phyloP scores from a whole-genome alignment of 2,329 filamentous ascomycete species.

The Botrytis tulipae region DNA sequence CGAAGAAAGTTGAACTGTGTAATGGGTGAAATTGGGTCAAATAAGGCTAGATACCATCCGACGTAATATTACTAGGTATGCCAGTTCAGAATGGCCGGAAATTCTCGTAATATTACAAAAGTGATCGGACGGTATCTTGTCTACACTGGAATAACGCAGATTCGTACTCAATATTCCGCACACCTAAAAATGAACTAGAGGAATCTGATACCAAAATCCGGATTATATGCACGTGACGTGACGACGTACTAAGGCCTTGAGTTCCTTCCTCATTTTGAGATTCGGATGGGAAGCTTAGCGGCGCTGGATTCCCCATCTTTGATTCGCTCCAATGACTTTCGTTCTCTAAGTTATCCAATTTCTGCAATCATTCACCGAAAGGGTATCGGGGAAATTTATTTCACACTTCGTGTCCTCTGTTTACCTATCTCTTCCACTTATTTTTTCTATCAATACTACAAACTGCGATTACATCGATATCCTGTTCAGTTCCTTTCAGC shows the following conservation, averaged over 20 bases:
- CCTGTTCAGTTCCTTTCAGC: not conserved
- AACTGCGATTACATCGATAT: not conserved
- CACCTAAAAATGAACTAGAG: not conserved
- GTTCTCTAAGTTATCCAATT: not conserved
- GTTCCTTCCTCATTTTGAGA: constrained; percentile 8
- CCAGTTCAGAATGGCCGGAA: not conserved
- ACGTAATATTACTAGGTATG: not conserved
- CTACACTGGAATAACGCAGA: not conserved
- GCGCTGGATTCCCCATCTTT: not conserved
- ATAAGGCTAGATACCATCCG: not conserved
- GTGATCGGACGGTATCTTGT: not conserved
- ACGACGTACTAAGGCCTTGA: not conserved
- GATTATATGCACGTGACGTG: not conserved
- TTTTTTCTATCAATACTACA: not conserved
- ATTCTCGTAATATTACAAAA: not conserved
- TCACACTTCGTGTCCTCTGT: not conserved
- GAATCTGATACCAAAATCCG: not conserved
- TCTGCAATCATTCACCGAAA: not conserved
- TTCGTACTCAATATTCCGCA: not conserved
- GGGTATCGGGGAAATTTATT: not conserved
- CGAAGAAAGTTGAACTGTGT: too few species aligned
- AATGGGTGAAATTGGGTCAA: not conserved
- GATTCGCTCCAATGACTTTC: not conserved
- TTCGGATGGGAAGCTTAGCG: not conserved
- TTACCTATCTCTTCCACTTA: not conserved